phyloP scores from a whole-genome alignment of 106 monocot genomes.

The Platanthera zijinensis region DNA sequence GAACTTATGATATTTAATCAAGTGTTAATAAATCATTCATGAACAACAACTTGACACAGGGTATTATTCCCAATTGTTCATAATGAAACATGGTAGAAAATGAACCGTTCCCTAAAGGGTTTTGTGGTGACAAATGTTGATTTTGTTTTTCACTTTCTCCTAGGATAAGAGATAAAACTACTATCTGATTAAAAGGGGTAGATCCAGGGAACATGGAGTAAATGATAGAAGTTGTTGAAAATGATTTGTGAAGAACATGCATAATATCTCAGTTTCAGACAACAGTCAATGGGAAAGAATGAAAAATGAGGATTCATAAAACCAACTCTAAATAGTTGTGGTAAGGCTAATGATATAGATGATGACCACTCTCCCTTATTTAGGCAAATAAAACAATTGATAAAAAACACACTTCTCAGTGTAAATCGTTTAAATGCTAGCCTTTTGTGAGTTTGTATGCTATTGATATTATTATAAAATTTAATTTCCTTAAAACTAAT shows the following conservation, averaged over 20 bases:
- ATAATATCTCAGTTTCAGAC: too few relatives aligned
- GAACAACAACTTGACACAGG: not conserved
- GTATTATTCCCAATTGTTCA: not conserved
- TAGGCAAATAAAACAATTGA: not conserved
- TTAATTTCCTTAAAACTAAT: not conserved
- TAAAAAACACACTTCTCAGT: not conserved
- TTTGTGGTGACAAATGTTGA: too few relatives aligned
- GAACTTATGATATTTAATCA: not conserved
- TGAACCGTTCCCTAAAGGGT: not conserved
- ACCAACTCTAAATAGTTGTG: too few relatives aligned
- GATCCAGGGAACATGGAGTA: too few relatives aligned
- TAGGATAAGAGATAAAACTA: too few relatives aligned
- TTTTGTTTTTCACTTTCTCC: too few relatives aligned
- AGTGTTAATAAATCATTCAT: not conserved
- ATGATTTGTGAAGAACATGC: too few relatives aligned
- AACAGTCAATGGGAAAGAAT: too few relatives aligned
- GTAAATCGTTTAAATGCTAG: not conserved
- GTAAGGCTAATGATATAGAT: too few relatives aligned
- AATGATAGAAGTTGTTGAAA: too few relatives aligned
- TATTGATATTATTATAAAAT: not conserved
- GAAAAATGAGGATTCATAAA: too few relatives aligned
- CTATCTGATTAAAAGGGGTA: too few relatives aligned
- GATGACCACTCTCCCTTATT: not conserved
- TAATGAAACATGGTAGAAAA: not conserved
- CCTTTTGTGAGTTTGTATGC: not conserved